Conservation (phyloP, 2,329 filamentous ascomycete genomes). For the Mycosphaerelloides madeirae region DNA sequence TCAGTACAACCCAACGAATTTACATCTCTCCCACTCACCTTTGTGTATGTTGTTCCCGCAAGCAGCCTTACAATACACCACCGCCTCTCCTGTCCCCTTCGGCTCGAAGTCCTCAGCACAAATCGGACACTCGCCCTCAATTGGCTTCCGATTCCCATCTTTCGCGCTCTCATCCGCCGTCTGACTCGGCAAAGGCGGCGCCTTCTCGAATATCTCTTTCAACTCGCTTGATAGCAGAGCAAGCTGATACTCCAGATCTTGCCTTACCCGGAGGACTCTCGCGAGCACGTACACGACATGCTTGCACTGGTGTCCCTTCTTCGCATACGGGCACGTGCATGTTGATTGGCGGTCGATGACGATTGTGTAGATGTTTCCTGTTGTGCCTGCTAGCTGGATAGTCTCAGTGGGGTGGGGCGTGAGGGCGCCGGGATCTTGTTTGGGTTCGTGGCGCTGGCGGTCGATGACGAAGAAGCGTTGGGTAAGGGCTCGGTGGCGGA, state of each 20-base stretch:
- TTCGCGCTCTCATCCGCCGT: slow-evolving; percentile 27
- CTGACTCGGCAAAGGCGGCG: slow-evolving; percentile 47
- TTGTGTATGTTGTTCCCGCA: slow-evolving; percentile 62
- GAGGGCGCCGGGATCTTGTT: slow-evolving; percentile 1
- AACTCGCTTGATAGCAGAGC: slow-evolving; percentile 57
- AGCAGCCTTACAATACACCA: slow-evolving; percentile 56
- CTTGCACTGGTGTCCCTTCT: slow-evolving; percentile 54
- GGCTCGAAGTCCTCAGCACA: slow-evolving; percentile 41
- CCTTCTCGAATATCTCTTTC: slow-evolving; percentile 51
- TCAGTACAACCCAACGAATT: no score
- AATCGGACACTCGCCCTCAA: slow-evolving; percentile 61
- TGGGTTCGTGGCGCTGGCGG: slow-evolving; percentile 17
- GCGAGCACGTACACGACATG: slow-evolving; percentile 59
- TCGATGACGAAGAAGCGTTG: slow-evolving; percentile 31
- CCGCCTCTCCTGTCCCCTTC: slow-evolving; percentile 33
- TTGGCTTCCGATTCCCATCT: slow-evolving; percentile 52
- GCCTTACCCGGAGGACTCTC: slow-evolving; percentile 54
- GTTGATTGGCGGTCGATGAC: slow-evolving; percentile 48
- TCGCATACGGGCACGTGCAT: slow-evolving; percentile 29
- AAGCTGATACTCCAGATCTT: slow-evolving; percentile 56
- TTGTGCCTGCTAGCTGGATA: slow-evolving; percentile 56
- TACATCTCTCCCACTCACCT: not conserved
- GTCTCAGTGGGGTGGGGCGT: slow-evolving; percentile 45
- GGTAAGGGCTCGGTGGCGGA: slow-evolving; percentile 27
- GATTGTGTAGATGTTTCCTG: slow-evolving; percentile 59